Evolutionary conservation across 1,284 basidiomycete species (phyloP).

Genomic region (Ustilago tritici): DNA sequence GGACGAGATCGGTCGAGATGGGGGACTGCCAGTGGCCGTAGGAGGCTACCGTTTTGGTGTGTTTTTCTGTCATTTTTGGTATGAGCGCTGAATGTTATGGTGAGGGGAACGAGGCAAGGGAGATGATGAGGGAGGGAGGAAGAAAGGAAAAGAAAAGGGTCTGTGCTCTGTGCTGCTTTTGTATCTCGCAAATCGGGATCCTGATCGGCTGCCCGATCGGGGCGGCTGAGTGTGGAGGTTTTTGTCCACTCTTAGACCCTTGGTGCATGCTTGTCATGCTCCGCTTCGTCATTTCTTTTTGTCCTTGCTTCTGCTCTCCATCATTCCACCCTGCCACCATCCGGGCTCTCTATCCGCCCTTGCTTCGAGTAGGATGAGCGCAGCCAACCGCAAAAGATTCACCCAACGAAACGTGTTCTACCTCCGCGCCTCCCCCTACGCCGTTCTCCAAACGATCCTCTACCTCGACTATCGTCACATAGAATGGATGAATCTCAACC

Average conservation of each 20-base stretch:
- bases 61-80: neutral
- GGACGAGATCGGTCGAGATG: constrained; percentile 74
- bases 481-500: constrained; percentile 69
- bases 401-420: constrained; percentile 69
- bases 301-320: neutral
- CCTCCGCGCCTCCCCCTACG: constrained; percentile 68
- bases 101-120: neutral
- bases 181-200: constrained; percentile 13
- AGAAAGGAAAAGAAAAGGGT: constrained; percentile 8
- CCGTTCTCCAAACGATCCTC: constrained; percentile 69
- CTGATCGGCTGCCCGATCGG: constrained; percentile 1
- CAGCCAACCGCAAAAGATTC: constrained; percentile 42
- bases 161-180: constrained; percentile 22
- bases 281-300: neutral
- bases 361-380: constrained; percentile 19
- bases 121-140: neutral
- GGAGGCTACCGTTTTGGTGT: constrained; percentile 45
- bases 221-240: constrained; percentile 26
- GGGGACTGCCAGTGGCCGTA: constrained; percentile 73
- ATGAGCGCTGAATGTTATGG: neutral
- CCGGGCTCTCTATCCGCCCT: neutral
- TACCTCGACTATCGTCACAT: constrained; percentile 70
- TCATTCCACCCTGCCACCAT: neutral
- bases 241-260: neutral
- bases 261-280: constrained; percentile 7